A percentile compares a stretch with the other conserved stretches of the same genome.
These are phyloP conservation scores for Epithele typhae DNA, from an alignment of 768 basidiomycete species.

Conservation along the genomic window DNA sequence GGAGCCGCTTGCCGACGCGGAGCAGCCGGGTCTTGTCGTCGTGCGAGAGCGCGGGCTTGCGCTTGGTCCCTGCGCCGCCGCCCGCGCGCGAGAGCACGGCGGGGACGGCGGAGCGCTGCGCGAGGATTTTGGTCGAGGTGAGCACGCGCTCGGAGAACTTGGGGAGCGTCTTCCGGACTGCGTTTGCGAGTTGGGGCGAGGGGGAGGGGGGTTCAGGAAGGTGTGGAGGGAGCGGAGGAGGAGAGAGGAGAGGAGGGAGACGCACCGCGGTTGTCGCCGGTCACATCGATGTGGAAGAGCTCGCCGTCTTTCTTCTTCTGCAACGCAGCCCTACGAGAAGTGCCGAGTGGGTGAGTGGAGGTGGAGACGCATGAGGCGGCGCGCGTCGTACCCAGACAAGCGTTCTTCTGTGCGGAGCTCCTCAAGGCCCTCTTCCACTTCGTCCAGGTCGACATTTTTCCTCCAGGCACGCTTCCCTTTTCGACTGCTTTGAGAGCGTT, in stretches of 20 bases:
- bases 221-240: too few relatives aligned
- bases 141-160: conserved; percentile 50
- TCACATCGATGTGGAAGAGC: conserved; percentile 76
- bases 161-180: conserved; percentile 59
- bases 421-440: conserved; percentile 75
- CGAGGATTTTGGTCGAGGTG: conserved; percentile 73
- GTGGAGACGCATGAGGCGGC: too few relatives aligned
- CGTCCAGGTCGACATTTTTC: conserved; percentile 85
- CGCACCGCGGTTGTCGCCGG: conserved; percentile 72
- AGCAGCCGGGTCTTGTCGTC: conserved; percentile 75
- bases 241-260: conserved; percentile 12
- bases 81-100: conserved; percentile 64
- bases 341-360: neutral
- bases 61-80: conserved; percentile 31
- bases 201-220: too few relatives aligned
- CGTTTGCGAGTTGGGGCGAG: too few relatives aligned
- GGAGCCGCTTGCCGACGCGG: conserved; percentile 67
- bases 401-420: conserved; percentile 77
- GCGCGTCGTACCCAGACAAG: conserved; percentile 54
- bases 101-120: conserved; percentile 84
- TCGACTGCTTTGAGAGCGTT: conserved; percentile 66
- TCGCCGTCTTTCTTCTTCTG: conserved; percentile 68
- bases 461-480: conserved; percentile 94
- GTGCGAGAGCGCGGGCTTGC: conserved; percentile 43
- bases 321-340: conserved; percentile 47